A percentile compares a stretch with the other conserved stretches of the same genome.
Conservation (phyloP, 257 asterid genomes). For the Ophiorrhiza pumila region DNA sequence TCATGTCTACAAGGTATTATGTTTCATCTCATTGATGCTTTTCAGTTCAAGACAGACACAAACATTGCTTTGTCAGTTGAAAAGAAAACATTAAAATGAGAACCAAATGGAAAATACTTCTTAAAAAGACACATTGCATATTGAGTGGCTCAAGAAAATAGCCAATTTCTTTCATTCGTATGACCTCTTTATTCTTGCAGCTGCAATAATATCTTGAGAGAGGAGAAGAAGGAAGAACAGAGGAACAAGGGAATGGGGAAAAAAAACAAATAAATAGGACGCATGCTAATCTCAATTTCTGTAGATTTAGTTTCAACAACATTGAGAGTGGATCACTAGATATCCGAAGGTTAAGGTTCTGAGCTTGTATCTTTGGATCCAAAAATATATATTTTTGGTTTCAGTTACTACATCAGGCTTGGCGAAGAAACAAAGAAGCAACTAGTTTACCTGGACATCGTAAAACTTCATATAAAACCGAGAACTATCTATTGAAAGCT, state of each 20-base stretch:
- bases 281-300: not conserved
- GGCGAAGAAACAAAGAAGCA: not conserved
- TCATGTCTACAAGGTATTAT: not conserved
- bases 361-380: not conserved
- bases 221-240: not conserved
- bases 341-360: not conserved
- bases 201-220: too few relatives aligned
- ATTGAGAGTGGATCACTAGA: not conserved
- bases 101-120: too few relatives aligned
- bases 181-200: not conserved
- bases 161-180: not conserved
- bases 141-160: not conserved
- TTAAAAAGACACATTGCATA: too few relatives aligned
- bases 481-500: constrained; percentile 58
- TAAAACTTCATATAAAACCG: constrained; percentile 84
- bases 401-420: not conserved
- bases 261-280: not conserved
- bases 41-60: not conserved
- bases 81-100: not conserved
- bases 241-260: not conserved
- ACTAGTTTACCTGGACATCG: constrained; percentile 63
- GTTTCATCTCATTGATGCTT: not conserved
- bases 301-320: not conserved
- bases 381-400: not conserved
- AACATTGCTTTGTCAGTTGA: not conserved